Evolutionary conservation across 257 asterid species (phyloP).

Genomic region (Knoxia roxburghii): DNA sequence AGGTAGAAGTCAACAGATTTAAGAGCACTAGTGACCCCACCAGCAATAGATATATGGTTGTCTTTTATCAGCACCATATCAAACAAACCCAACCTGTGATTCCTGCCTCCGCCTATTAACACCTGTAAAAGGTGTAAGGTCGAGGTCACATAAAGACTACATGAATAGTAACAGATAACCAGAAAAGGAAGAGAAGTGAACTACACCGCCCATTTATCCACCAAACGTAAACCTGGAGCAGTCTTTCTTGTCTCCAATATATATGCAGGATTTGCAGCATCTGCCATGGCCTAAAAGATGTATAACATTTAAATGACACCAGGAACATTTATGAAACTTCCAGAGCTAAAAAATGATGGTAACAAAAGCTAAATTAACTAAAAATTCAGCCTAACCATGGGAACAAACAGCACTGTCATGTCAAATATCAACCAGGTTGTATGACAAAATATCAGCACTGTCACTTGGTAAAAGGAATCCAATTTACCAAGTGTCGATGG

Average conservation of each 20-base stretch:
- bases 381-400: neutral
- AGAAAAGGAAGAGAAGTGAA: constrained; percentile 28
- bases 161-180: neutral
- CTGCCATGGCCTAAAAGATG: constrained; percentile 80
- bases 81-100: constrained; percentile 94
- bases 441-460: neutral
- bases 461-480: no score
- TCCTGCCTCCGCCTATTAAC: constrained; percentile 87
- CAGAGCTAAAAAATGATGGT: neutral
- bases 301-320: neutral
- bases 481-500: neutral
- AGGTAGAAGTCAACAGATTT: constrained; percentile 74
- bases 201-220: constrained; percentile 99
- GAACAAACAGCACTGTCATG: neutral
- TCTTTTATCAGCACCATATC: constrained; percentile 99
- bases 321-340: neutral
- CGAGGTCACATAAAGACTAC: constrained; percentile 11
- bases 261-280: constrained; percentile 84
- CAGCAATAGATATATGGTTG: constrained; percentile 90
- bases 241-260: constrained; percentile 93
- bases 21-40: constrained; percentile 72
- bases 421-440: neutral
- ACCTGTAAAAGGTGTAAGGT: constrained; percentile 41
- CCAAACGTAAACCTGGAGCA: constrained; percentile 91
- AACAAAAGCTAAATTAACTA: neutral